These are phyloP conservation scores for Hypoxylon sp. DNA, from an alignment of 2,329 filamentous ascomycete genomes.

Conservation along the genomic window DNA sequence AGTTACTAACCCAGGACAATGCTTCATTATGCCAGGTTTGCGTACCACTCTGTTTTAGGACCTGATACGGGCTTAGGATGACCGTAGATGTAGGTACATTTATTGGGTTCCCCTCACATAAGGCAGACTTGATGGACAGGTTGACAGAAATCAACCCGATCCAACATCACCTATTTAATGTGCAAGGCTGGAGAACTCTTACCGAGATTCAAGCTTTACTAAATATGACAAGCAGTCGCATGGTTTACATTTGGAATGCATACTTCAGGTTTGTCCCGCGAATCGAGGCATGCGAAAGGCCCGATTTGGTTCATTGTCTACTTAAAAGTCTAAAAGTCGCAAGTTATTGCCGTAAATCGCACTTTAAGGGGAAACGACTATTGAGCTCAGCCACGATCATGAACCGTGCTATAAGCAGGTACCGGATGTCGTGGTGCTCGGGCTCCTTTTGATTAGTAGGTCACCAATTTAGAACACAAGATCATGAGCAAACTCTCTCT, in stretches of 20 bases:
- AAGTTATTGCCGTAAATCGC: constrained; percentile 30
- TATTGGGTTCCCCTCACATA: neutral
- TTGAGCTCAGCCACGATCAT: constrained; percentile 22
- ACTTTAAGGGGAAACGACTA: neutral
- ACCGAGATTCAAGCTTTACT: neutral
- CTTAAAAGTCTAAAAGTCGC: constrained; percentile 8
- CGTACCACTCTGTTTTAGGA: neutral
- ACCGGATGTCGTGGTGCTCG: neutral
- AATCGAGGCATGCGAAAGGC: constrained; percentile 7
- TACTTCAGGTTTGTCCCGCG: neutral
- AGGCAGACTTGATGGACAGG: constrained; percentile 17
- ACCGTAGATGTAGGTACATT: neutral
- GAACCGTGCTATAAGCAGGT: constrained; percentile 1
- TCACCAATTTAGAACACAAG: too few relatives aligned
- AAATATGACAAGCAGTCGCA: neutral
- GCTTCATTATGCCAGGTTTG: neutral
- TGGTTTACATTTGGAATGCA: neutral
- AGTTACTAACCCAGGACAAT: too few relatives aligned
- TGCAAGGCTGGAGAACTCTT: neutral
- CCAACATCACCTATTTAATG: neutral
- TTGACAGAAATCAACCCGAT: neutral
- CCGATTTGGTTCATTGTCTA: neutral
- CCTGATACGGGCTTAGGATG: neutral
- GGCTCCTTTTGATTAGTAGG: neutral
- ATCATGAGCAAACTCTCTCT: neutral